Percentiles rank a stretch among this genome's conserved stretches.
Evolutionary conservation across 2,329 filamentous ascomycete genomes (phyloP).

Genomic region (Pseudogymnoascus sp.): DNA sequence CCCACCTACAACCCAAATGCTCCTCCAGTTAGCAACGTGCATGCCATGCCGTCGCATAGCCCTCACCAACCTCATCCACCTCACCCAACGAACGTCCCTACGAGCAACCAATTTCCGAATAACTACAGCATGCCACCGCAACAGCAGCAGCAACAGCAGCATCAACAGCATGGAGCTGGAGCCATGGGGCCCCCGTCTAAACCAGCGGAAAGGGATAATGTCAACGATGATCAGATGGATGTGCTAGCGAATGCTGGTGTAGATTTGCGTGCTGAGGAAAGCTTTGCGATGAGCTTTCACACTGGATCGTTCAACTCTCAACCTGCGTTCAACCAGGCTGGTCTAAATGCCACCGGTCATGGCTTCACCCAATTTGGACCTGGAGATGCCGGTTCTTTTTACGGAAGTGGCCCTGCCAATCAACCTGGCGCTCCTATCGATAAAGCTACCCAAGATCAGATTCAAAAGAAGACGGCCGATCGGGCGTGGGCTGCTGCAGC

Average conservation of each 20-base stretch:
- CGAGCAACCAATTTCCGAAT: conserved; percentile 14
- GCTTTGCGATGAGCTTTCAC: conserved; percentile 65
- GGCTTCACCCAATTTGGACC: conserved; percentile 51
- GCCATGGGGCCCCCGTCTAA: conserved; percentile 55
- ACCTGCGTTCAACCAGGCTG: conserved; percentile 34
- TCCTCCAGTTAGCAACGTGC: not conserved
- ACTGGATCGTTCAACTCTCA: conserved; percentile 44
- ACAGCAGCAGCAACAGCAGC: conserved; percentile 15
- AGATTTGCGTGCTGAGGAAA: conserved; percentile 79
- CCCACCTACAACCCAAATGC: conserved; percentile 11
- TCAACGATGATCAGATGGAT: conserved; percentile 71
- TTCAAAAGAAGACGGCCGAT: conserved; percentile 58
- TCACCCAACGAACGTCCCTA: conserved; percentile 16
- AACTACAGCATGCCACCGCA: conserved; percentile 30
- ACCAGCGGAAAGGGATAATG: conserved; percentile 55
- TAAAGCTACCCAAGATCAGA: conserved; percentile 53
- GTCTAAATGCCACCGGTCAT: conserved; percentile 34
- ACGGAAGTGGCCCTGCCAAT: conserved; percentile 59
- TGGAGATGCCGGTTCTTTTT: conserved; percentile 51
- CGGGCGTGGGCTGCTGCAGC: conserved; percentile 61
- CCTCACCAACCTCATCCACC: conserved; percentile 28
- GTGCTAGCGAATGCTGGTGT: conserved; percentile 79
- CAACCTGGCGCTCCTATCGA: conserved; percentile 47
- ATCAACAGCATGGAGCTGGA: conserved; percentile 28
- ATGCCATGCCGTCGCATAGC: conserved; percentile 15